Conservation (phyloP, 2,329 filamentous ascomycete genomes). For the Xylariaceae sp. region DNA sequence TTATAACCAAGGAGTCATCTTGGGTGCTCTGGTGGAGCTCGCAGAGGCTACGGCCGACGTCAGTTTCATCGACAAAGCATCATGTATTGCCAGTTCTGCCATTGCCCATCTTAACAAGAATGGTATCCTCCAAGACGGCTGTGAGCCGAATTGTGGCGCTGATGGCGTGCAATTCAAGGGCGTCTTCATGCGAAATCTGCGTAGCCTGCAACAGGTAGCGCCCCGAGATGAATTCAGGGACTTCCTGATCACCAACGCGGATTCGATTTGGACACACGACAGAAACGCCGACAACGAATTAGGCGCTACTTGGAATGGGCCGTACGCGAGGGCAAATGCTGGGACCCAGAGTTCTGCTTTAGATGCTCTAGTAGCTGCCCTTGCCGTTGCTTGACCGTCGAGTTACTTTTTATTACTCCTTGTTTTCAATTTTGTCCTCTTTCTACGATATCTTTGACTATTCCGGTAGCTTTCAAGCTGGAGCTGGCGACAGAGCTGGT, state of each 20-base stretch:
- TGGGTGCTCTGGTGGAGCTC: slow-evolving; percentile 49
- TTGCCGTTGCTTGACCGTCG: slow-evolving; percentile 23
- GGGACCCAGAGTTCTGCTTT: slow-evolving; percentile 30
- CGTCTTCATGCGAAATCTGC: slow-evolving; percentile 60
- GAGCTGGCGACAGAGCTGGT: background rate
- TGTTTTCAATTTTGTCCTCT: background rate
- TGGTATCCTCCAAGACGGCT: slow-evolving; percentile 49
- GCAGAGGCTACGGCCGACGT: slow-evolving; percentile 38
- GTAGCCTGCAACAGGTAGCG: slow-evolving; percentile 45
- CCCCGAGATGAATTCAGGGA: slow-evolving; percentile 40
- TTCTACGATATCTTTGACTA: slow-evolving; percentile 6
- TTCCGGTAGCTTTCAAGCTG: background rate
- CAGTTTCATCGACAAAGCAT: slow-evolving; percentile 39
- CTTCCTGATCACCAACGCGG: slow-evolving; percentile 33
- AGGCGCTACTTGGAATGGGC: slow-evolving; percentile 30
- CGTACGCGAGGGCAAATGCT: slow-evolving; percentile 26
- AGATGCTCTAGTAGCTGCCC: slow-evolving; percentile 28
- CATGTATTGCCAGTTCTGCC: slow-evolving; percentile 46
- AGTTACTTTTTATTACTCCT: slow-evolving; percentile 1
- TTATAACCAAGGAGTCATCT: slow-evolving; percentile 53
- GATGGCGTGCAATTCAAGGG: slow-evolving; percentile 64
- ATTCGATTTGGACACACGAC: slow-evolving; percentile 32
- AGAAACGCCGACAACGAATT: slow-evolving; percentile 28
- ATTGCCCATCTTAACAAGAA: slow-evolving; percentile 39
- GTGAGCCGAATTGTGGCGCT: slow-evolving; percentile 46